Evolutionary conservation across 495 filamentous ascomycete species (phyloP).

Genomic region (Mytilinidion resinicola): DNA sequence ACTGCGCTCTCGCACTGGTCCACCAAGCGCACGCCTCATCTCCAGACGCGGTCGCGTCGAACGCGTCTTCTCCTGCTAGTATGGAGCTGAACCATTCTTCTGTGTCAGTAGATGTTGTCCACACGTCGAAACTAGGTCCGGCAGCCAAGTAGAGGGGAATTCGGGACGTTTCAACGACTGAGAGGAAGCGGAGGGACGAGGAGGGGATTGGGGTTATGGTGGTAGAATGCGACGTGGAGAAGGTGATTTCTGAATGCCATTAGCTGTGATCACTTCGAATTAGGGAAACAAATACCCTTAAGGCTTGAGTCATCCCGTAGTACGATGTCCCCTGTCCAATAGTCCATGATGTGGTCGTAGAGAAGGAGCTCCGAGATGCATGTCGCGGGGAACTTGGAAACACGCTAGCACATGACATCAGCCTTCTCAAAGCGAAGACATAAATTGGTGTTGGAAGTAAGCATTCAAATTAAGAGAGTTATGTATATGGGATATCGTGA

Average conservation of each 20-base stretch:
- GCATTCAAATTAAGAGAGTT: no score
- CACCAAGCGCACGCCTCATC: slow-evolving; percentile 18
- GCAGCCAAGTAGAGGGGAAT: slow-evolving; percentile 27
- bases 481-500: no score
- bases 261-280: neutral
- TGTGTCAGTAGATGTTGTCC: slow-evolving; percentile 19
- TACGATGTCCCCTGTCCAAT: no score
- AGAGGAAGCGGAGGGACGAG: slow-evolving; percentile 20
- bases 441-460: no score
- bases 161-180: slow-evolving; percentile 19
- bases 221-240: slow-evolving; percentile 10
- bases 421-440: no score
- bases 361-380: no score
- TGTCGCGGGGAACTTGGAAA: no score
- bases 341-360: no score
- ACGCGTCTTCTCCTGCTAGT: slow-evolving; percentile 9
- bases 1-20: slow-evolving; percentile 17
- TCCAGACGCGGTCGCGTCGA: slow-evolving; percentile 5
- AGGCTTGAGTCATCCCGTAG: no score
- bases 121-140: slow-evolving; percentile 25
- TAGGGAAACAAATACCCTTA: no score
- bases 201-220: slow-evolving; percentile 10
- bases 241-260: slow-evolving; percentile 10
- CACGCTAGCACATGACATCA: no score
- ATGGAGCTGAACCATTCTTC: slow-evolving; percentile 24